phyloP scores from a whole-genome alignment of 208 protist genomes.

The Crithidia fasciculata region DNA sequence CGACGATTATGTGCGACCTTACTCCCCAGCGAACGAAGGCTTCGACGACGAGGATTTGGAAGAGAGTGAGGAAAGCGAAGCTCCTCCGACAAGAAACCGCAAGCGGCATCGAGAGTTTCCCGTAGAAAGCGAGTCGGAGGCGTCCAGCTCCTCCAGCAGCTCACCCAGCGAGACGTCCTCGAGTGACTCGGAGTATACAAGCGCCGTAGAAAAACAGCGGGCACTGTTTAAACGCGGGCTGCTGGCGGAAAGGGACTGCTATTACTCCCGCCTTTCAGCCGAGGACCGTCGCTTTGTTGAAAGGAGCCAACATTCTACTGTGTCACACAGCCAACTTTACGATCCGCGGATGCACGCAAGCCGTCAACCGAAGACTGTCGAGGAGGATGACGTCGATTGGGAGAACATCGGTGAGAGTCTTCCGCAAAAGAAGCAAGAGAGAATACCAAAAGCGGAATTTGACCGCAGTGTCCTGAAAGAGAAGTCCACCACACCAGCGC shows the following conservation, averaged over 20 bases:
- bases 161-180: conserved; percentile 14
- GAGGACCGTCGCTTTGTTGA: conserved; percentile 48
- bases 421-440: background rate
- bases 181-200: conserved; percentile 10
- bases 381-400: conserved; percentile 43
- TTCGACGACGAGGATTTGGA: conserved; percentile 14
- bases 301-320: conserved; percentile 13
- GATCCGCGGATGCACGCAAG: conserved; percentile 40
- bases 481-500: background rate
- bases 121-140: background rate
- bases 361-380: too few relatives aligned
- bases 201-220: conserved; percentile 7
- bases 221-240: conserved; percentile 40
- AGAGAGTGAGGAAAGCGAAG: conserved; percentile 15
- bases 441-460: background rate
- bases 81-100: background rate
- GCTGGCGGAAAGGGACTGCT: conserved; percentile 27
- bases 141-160: background rate
- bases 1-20: conserved; percentile 21
- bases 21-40: conserved; percentile 23
- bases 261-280: conserved; percentile 45
- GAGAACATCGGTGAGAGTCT: conserved; percentile 43
- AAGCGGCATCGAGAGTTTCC: conserved; percentile 13
- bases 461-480: background rate
- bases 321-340: conserved; percentile 33